Percentiles rank a stretch among this genome's conserved stretches.
These are phyloP conservation scores for Oidium heveae DNA, from an alignment of 2,329 filamentous ascomycete species.

Conservation along the genomic window DNA sequence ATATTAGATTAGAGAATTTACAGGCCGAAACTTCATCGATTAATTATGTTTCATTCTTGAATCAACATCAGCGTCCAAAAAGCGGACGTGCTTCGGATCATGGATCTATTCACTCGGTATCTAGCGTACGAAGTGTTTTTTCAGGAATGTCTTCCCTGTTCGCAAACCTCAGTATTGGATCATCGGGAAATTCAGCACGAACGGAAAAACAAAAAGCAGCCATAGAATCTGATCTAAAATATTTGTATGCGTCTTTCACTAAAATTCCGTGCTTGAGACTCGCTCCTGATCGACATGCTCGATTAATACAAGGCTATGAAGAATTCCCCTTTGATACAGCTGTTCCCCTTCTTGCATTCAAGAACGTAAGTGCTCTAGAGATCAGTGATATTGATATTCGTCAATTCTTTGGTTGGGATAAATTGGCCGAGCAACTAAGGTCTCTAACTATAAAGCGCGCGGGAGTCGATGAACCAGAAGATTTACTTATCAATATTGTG, in stretches of 20 bases:
- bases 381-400: constrained; percentile 90
- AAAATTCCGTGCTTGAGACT: constrained; percentile 85
- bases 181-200: constrained; percentile 55
- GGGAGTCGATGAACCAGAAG: constrained; percentile 67
- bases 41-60: constrained; percentile 90
- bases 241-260: constrained; percentile 93
- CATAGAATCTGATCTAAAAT: constrained; percentile 69
- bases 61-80: constrained; percentile 57
- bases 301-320: constrained; percentile 77
- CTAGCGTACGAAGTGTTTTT: constrained; percentile 91
- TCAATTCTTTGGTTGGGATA: constrained; percentile 94
- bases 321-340: constrained; percentile 96
- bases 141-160: constrained; percentile 86
- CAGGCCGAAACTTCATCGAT: constrained; percentile 66
- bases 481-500: constrained; percentile 78
- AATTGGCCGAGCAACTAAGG: constrained; percentile 70
- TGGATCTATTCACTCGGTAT: constrained; percentile 83
- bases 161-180: constrained; percentile 64
- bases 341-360: constrained; percentile 89
- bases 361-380: constrained; percentile 83
- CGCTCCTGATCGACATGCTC: constrained; percentile 77
- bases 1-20: constrained; percentile 79
- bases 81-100: constrained; percentile 57
- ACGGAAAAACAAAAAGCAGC: constrained; percentile 77
- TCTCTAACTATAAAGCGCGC: constrained; percentile 75